Evolutionary conservation across 2,329 filamentous ascomycete species (phyloP).

Genomic region (Exserohilum rostratum): DNA sequence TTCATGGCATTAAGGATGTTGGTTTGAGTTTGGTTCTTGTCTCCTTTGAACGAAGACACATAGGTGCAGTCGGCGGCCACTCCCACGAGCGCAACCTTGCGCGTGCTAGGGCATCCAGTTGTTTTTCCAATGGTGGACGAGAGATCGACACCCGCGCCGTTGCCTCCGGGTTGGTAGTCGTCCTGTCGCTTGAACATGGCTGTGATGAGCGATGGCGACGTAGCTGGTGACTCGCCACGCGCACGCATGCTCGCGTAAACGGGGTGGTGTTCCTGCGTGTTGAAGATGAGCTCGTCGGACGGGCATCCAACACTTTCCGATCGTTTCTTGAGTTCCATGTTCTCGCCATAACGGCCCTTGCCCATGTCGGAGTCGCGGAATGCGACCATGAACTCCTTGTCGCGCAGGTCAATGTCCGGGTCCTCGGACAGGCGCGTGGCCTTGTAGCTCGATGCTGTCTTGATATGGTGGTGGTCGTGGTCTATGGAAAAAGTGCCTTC

Average conservation of each 20-base stretch:
- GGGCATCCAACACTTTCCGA: slow-evolving; percentile 62
- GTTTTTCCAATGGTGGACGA: slow-evolving; percentile 78
- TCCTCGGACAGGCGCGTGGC: slow-evolving; percentile 72
- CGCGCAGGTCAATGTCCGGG: slow-evolving; percentile 64
- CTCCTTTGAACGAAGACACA: slow-evolving; percentile 73
- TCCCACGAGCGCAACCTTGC: slow-evolving; percentile 88
- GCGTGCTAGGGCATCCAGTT: slow-evolving; percentile 83
- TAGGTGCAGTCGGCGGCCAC: slow-evolving; percentile 95
- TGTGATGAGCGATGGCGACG: slow-evolving; percentile 66
- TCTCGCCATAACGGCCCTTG: slow-evolving; percentile 45
- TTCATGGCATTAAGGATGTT: slow-evolving; percentile 88
- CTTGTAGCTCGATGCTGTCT: slow-evolving; percentile 75
- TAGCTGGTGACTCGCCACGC: slow-evolving; percentile 54
- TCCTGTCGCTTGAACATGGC: slow-evolving; percentile 72
- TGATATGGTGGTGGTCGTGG: slow-evolving; percentile 85
- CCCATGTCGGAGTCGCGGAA: slow-evolving; percentile 88
- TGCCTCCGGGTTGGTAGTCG: slow-evolving; percentile 72
- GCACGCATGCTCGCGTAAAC: slow-evolving; percentile 62
- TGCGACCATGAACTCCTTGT: slow-evolving; percentile 82
- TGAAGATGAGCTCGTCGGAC: slow-evolving; percentile 80
- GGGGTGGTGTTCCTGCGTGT: slow-evolving; percentile 73
- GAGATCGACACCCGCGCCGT: slow-evolving; percentile 81
- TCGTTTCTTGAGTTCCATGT: slow-evolving; percentile 69
- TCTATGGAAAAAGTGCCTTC: slow-evolving; percentile 86
- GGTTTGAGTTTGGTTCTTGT: slow-evolving; percentile 68